Evolutionary conservation across 495 filamentous ascomycete species (phyloP), one percentile per base, ranked within the genome.

Genomic region (Tricharina praecox): DNA sequence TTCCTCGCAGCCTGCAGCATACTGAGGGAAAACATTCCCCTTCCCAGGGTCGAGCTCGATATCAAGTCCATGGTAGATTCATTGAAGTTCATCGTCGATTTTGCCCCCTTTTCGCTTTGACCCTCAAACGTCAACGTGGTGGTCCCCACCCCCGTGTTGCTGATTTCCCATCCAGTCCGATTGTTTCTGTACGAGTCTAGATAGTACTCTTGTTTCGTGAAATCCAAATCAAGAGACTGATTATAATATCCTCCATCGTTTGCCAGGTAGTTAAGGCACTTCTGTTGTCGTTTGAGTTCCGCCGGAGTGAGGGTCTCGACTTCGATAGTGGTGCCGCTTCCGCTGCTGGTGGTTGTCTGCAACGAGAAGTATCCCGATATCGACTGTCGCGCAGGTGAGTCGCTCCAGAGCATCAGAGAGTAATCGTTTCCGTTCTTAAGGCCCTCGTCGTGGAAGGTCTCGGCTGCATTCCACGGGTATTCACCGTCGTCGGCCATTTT

Each of bases 201-300:
- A 19, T 33, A 32, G 19, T 16, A 46, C 9, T 33, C 24, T 34
- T 13, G 11, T 32, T 10, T 15, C 26, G 9, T 8, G 24, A 33
- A 46, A 23, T 32, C 43, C 10, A 26, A 20, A 19, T 61, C 58
- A 15, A 9, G 38, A 19, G 47, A 42, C 23, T 49, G 47, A 28
- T 60, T 56, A 24, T 61, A 61, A 40, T 56, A 56, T 37, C 58
- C 56, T 20, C 56, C 58, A n/a, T 52, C 51, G 20, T 32, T 48
- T 7, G 23, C 15, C 19, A 60, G 57, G 21, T 38, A 48, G 18
- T 44, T 19, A 13, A 56, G 20, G 36, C 56, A 56, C 9, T 23
- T 37, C 32, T 39, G 40, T 19, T 23, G 50, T 8, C 35, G 19
- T 2, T 38, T 15, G 15, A 40, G 18, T 20, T 41, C 23, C 18